Percentiles rank a stretch among this genome's conserved stretches.
These are phyloP conservation scores for Boehmeria nivea DNA, from an alignment of 306 rosid genomes.

Conservation along the genomic window DNA sequence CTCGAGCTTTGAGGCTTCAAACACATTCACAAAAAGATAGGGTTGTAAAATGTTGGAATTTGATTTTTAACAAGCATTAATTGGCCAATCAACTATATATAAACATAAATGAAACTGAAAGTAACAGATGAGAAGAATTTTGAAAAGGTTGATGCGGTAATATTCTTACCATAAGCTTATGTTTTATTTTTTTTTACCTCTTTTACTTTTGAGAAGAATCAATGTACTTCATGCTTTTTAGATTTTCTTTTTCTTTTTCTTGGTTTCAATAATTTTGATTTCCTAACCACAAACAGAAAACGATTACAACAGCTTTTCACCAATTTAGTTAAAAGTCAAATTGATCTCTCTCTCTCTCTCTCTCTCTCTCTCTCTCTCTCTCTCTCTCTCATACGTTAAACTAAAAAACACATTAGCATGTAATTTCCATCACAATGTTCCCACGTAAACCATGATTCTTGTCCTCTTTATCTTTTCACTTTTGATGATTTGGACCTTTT, in stretches of 20 bases:
- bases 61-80: no score
- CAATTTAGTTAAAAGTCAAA: conserved; percentile 11
- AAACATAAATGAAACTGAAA: not conserved
- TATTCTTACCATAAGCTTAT: not conserved
- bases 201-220: conserved; percentile 14
- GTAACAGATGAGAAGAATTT: not conserved
- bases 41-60: no score
- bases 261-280: conserved; percentile 12
- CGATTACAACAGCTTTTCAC: not conserved
- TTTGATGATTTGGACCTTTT: no score
- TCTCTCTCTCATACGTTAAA: no score
- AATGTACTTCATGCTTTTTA: not conserved
- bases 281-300: conserved; percentile 11
- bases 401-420: no score
- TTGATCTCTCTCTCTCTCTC: conserved; percentile 2
- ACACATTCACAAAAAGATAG: no score
- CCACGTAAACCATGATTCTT: no score
- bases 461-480: no score
- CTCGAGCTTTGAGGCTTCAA: no score
- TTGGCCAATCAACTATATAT: no score
- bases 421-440: no score
- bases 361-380: no score
- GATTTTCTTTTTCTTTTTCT: not conserved
- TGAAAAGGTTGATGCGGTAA: not conserved
- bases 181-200: conserved; percentile 1